Evolutionary conservation across 164 flowering plant genomes (phyloP).

Genomic region (Chloranthus sessilifolius): DNA sequence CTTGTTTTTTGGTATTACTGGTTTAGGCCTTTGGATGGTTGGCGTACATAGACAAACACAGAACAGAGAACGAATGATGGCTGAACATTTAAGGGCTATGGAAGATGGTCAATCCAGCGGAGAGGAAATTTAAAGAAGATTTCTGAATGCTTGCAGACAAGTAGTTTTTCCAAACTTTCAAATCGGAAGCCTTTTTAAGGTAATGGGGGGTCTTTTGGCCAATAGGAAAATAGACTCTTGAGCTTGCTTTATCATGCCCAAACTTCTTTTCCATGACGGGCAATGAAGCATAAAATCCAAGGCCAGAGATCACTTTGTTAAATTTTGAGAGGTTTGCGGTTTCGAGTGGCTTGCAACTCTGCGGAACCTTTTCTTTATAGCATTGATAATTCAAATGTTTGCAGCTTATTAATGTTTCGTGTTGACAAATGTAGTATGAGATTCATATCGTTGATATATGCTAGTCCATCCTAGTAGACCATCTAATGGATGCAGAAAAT

Average conservation of each 20-base stretch:
- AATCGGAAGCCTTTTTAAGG: background rate
- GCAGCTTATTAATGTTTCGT: too few relatives aligned
- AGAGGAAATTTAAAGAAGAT: constrained; percentile 21
- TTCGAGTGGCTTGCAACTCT: too few relatives aligned
- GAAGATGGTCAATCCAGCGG: constrained; percentile 27
- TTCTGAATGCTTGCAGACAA: background rate
- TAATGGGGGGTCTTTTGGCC: background rate
- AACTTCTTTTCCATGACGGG: background rate
- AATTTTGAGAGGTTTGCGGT: too few relatives aligned
- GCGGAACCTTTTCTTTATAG: too few relatives aligned
- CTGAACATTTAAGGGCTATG: constrained; percentile 43
- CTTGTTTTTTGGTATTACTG: constrained; percentile 1
- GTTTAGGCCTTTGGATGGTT: constrained; percentile 77
- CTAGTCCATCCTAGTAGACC: too few relatives aligned
- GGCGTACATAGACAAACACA: constrained; percentile 69
- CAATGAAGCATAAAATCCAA: too few relatives aligned
- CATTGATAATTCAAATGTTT: too few relatives aligned
- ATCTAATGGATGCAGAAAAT: too few relatives aligned
- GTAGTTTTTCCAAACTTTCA: background rate
- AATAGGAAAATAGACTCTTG: background rate
- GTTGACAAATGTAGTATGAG: too few relatives aligned
- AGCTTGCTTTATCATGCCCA: background rate
- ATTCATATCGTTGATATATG: too few relatives aligned
- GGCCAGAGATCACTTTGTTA: too few relatives aligned
- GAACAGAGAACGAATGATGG: constrained; percentile 55